Base-by-base conservation (phyloP, 2,329 filamentous ascomycete species). In the Myrmaecium sp. region DNA sequence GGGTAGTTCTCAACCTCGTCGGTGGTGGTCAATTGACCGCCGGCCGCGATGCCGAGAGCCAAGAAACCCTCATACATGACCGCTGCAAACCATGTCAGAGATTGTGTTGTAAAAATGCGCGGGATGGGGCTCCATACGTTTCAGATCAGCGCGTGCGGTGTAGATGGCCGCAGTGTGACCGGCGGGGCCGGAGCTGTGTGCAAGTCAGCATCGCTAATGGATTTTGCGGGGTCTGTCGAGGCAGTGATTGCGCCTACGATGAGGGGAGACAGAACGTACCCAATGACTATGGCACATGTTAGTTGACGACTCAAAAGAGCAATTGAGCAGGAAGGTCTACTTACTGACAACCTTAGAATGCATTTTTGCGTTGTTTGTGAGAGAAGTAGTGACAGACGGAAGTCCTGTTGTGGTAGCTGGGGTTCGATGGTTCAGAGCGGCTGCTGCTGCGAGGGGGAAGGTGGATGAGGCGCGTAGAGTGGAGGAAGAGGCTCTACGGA, bases 1-100 rank as follows among this genome's bases (percentile, higher is more conserved):
- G 89, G 89, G 58, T 77, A 98, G 68, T 98, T 98, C 64, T 98
- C 89, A 33, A 98, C 74, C 41, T 98, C 91, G 45, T 92, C 95
- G 29, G 89, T 98, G 14, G 91, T 98, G 29, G 91, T 98, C 41
- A 98, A 67, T 65, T 98, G 89, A 31, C 89, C 89, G 41, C 89
- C 89, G 23, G 89, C 82, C 5, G 89, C 89, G 44, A 91, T 92
- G 46, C 86, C 89, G 49, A 94, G 89, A 43, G 89, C 89, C 53
- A 98, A 74, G 68, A 98, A 93, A 42, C 89, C 89, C 61, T 98
- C 89, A 52, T 95, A 98, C 40, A 98, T 66, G 36, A 94, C 79
- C 36, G 89, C 71, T 71, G 35, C 17, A 19, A 4, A 29, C n/a
- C n/a, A 18, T 26, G 32, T 53, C 30, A 51, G 43, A 26, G 17